A percentile compares a stretch with the other conserved stretches of the same genome.
Conservation (phyloP, 106 monocot species). For the Dendrobium officinale region DNA sequence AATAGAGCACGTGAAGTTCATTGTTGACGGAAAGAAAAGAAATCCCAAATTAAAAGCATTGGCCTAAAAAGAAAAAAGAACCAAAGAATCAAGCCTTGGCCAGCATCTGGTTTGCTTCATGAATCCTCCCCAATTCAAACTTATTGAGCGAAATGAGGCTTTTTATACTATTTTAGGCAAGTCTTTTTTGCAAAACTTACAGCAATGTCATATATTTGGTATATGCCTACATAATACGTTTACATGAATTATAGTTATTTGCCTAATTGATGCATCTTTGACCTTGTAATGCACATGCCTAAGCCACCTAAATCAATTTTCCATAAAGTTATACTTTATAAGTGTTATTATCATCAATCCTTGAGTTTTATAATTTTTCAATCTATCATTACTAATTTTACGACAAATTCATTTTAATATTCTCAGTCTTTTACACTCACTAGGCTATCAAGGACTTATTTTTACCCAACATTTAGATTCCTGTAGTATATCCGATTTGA, state of each 20-base stretch:
- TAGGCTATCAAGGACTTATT: neutral
- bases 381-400: neutral
- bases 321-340: neutral
- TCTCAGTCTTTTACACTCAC: neutral
- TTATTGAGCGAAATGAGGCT: neutral
- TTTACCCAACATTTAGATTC: neutral
- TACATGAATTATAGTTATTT: neutral
- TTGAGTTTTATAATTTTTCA: neutral
- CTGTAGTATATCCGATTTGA: too few relatives aligned
- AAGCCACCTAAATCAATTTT: neutral
- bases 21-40: neutral
- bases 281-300: neutral
- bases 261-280: neutral
- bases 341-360: neutral
- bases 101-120: neutral
- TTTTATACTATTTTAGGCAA: neutral
- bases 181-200: neutral
- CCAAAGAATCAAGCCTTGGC: neutral
- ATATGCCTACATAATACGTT: neutral
- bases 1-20: neutral
- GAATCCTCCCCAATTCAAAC: neutral
- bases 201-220: neutral
- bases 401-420: neutral
- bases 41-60: neutral
- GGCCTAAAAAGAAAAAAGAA: neutral